phyloP scores from a whole-genome alignment of 164 flowering plant genomes.

The Piper betle region DNA sequence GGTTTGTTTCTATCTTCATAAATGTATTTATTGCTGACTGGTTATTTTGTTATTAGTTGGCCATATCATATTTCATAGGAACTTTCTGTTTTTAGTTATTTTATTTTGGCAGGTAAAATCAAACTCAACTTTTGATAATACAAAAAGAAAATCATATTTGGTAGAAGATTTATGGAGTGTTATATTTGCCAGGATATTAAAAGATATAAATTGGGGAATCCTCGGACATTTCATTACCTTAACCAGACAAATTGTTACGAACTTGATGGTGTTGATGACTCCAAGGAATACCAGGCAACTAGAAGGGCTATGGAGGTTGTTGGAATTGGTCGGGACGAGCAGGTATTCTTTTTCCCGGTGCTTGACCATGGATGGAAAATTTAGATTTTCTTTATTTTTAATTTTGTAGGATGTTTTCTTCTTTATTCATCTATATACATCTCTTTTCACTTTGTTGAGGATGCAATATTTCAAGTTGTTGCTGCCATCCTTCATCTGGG shows the following conservation, averaged over 20 bases:
- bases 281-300: slow-evolving; percentile 65
- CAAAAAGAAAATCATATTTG: too few species aligned
- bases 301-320: slow-evolving; percentile 83
- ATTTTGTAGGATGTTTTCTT: too few species aligned
- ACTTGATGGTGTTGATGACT: slow-evolving; percentile 64
- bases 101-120: too few species aligned
- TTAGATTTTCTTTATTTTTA: too few species aligned
- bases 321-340: slow-evolving; percentile 65
- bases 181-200: slow-evolving; percentile 37
- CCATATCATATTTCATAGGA: too few species aligned
- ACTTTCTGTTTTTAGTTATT: too few species aligned
- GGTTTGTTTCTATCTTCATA: not conserved
- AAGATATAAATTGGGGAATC: slow-evolving; percentile 57
- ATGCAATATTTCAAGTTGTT: slow-evolving; percentile 74
- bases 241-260: slow-evolving; percentile 73
- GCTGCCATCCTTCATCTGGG: slow-evolving; percentile 89
- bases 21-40: not conserved
- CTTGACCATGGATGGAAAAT: not conserved
- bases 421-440: not conserved
- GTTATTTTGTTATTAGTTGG: too few species aligned
- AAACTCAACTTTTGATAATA: too few species aligned
- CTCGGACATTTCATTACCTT: slow-evolving; percentile 67
- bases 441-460: slow-evolving; percentile 23
- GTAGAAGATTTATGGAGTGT: not conserved
- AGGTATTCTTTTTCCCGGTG: slow-evolving; percentile 24